Percentiles rank a stretch among this genome's conserved stretches.
These are phyloP conservation scores for Beta lomatogona DNA, from an alignment of 179 eudicot genomes.

Conservation along the genomic window DNA sequence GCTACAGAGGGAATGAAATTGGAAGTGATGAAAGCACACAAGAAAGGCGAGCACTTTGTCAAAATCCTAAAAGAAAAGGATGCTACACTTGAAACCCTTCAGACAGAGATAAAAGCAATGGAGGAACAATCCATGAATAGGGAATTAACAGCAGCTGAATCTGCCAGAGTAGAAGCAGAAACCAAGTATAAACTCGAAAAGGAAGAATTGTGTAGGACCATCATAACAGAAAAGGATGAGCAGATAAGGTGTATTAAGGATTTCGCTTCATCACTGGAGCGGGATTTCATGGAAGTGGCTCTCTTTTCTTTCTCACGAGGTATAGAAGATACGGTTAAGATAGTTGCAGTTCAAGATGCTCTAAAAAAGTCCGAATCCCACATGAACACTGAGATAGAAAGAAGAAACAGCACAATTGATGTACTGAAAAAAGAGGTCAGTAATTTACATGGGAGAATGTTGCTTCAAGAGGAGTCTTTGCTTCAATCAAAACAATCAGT, in stretches of 20 bases:
- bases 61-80: conserved; percentile 23
- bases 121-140: conserved; percentile 31
- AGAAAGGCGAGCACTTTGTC: conserved; percentile 33
- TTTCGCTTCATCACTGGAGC: conserved; percentile 34
- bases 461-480: conserved; percentile 37
- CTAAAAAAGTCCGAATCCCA: conserved; percentile 48
- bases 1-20: conserved; percentile 6
- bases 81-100: conserved; percentile 17
- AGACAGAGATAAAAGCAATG: conserved; percentile 8
- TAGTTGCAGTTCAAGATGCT: conserved; percentile 48
- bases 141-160: conserved; percentile 27
- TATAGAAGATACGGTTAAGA: conserved; percentile 46
- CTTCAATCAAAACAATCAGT: conserved; percentile 27
- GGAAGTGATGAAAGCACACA: conserved; percentile 18
- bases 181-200: conserved; percentile 29
- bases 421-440: conserved; percentile 46
- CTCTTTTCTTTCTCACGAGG: conserved; percentile 34
- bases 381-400: conserved; percentile 57
- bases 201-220: conserved; percentile 20
- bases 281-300: conserved; percentile 29
- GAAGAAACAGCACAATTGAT: conserved; percentile 39
- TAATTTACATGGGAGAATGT: conserved; percentile 36
- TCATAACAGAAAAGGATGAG: conserved; percentile 41
- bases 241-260: conserved; percentile 34
- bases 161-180: conserved; percentile 30